Base-by-base conservation (phyloP, 192 early-diverging fungal genomes). In the Anaeromyces robustus region DNA sequence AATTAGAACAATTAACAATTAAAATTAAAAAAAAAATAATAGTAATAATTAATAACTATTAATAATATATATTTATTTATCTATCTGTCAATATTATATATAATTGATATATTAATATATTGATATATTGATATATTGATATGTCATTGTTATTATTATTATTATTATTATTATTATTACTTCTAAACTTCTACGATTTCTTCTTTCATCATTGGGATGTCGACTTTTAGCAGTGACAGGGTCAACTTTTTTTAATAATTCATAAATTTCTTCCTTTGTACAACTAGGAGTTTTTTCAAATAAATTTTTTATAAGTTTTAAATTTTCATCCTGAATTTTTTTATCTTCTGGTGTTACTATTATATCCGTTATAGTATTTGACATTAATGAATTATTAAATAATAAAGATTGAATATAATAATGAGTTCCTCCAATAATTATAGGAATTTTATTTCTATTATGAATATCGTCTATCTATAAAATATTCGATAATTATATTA, bases 371-470 rank as follows among this genome's bases (percentile, higher is more conserved):
- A 77, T 82, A 78, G 39, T 41, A 41, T 41, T 16, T 9, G 39
- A 41, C 39, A 92, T 86, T 29, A 96, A 84, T 0, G 91, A 89
- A 43, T 95, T 88, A 39, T 89, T 85, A 89, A 93, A 99, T 39
- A 99, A 85, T 9, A 95, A 83, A 2, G 92, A 92, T 83, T 99
- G 97, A 31, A 99, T 91, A 84, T 99, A 99, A 85, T 99, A 99
- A 83, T 97, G 92, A 11, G 96, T 99, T 59, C 97, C 97, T 39
- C 97, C 97, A 12, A 96, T 96, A 12, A 99, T 86, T 17, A 99
- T 92, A 6, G 97, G 95, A 22, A 95, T 78, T 28, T 88, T 85
- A 79, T 92, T 83, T 18, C 94, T 88, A 29, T 83, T 80, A 78
- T 96, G 92, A 37, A 97, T 93, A 29, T 92, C 88, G n/a, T 88